Evolutionary conservation across 108 stramenopile species (phyloP).

Genomic region (Pelagomonas calceolata): DNA sequence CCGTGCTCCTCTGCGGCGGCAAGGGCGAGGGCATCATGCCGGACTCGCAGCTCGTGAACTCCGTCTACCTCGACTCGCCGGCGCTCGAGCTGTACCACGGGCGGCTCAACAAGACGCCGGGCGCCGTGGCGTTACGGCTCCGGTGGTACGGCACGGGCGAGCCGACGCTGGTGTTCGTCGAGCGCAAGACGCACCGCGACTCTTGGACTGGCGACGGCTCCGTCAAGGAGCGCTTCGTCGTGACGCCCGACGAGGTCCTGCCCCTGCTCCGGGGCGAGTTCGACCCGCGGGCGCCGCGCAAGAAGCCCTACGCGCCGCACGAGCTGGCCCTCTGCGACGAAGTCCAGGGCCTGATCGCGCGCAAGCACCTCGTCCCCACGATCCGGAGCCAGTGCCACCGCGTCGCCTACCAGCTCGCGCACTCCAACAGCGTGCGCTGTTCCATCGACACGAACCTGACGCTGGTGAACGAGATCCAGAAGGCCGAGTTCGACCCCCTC

Average conservation of each 20-base stretch:
- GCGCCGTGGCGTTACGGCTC: constrained; percentile 81
- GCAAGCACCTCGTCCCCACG: constrained; percentile 86
- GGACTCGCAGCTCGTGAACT: constrained; percentile 86
- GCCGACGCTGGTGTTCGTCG: constrained; percentile 79
- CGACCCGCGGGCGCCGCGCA: constrained; percentile 4
- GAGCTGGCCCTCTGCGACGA: constrained; percentile 6
- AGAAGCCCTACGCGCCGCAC: background rate
- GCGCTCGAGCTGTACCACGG: constrained; percentile 77
- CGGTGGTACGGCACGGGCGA: constrained; percentile 88
- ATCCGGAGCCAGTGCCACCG: constrained; percentile 91
- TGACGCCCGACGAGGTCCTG: constrained; percentile 9
- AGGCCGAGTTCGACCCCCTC: constrained; percentile 69
- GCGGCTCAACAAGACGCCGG: constrained; percentile 83
- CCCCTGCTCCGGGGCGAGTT: constrained; percentile 12
- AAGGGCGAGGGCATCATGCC: constrained; percentile 39
- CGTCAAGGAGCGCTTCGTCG: constrained; percentile 89
- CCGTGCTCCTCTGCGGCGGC: constrained; percentile 68
- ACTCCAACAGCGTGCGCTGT: constrained; percentile 87
- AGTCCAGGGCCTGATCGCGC: constrained; percentile 64
- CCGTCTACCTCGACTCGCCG: constrained; percentile 58
- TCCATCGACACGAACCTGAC: constrained; percentile 87
- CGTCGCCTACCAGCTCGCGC: constrained; percentile 91
- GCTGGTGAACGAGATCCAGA: constrained; percentile 72
- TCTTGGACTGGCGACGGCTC: constrained; percentile 88
- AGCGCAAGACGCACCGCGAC: constrained; percentile 92